Percentiles rank a stretch among this genome's conserved stretches.
Conservation (phyloP, 345 rosid species). For the Citrus unshiu region DNA sequence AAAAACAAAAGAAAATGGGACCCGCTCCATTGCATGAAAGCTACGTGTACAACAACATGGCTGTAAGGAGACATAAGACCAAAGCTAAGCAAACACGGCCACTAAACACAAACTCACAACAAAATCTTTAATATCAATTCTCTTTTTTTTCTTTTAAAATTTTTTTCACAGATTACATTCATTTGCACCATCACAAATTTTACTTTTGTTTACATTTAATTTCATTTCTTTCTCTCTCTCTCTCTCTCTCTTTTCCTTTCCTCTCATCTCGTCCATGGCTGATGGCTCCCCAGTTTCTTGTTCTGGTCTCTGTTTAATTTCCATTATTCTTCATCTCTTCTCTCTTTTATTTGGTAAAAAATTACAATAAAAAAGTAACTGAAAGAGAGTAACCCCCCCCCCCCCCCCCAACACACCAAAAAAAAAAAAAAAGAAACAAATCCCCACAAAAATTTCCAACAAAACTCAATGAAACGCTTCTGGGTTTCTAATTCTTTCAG, state of each 20-base stretch:
- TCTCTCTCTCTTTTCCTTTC: background rate
- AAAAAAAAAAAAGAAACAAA: background rate
- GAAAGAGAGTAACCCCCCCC: background rate
- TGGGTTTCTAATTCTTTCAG: background rate
- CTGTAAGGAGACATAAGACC: background rate
- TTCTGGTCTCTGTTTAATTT: slow-evolving; percentile 8
- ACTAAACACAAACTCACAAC: background rate
- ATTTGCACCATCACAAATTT: too few relatives aligned
- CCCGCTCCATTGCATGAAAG: slow-evolving; percentile 25
- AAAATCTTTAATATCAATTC: too few relatives aligned
- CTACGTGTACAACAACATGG: slow-evolving; percentile 21
- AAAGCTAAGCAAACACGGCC: background rate
- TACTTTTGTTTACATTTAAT: too few relatives aligned
- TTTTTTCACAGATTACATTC: background rate
- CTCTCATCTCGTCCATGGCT: slow-evolving; percentile 10
- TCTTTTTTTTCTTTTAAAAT: too few relatives aligned
- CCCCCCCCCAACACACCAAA: too few relatives aligned
- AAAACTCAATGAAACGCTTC: background rate
- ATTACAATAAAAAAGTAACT: slow-evolving; percentile 1
- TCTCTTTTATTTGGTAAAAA: background rate
- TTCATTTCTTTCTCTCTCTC: background rate
- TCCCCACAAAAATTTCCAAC: background rate
- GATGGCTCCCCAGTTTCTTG: slow-evolving; percentile 10
- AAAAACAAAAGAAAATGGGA: background rate
- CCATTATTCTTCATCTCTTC: background rate